Evolutionary conservation across 768 basidiomycete genomes (phyloP).

Genomic region (Stropharia rugosoannulata): DNA sequence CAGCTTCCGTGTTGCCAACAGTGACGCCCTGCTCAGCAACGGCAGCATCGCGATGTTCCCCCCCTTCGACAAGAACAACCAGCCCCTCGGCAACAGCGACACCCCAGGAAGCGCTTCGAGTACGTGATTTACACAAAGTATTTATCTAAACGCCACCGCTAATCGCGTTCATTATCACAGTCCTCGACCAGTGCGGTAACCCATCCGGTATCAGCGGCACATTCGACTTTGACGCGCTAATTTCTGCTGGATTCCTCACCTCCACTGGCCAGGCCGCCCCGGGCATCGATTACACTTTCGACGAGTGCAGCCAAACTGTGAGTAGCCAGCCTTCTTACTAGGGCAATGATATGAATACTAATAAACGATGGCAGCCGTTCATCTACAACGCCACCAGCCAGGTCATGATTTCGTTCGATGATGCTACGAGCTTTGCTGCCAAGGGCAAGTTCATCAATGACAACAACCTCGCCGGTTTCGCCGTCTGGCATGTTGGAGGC

Average conservation of each 20-base stretch:
- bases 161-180: slow-evolving; percentile 7
- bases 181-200: slow-evolving; percentile 49
- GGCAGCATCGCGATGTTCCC: slow-evolving; percentile 44
- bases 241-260: slow-evolving; percentile 53
- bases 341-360: background rate
- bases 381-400: slow-evolving; percentile 56
- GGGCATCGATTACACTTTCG: slow-evolving; percentile 57
- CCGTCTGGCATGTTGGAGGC: slow-evolving; percentile 66
- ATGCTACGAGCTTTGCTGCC: slow-evolving; percentile 55
- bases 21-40: slow-evolving; percentile 35
- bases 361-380: slow-evolving; percentile 46
- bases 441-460: slow-evolving; percentile 64
- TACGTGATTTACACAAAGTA: background rate
- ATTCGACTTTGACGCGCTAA: slow-evolving; percentile 63
- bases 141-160: background rate
- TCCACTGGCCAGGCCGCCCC: slow-evolving; percentile 40
- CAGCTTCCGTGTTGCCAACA: slow-evolving; percentile 53
- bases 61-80: slow-evolving; percentile 42
- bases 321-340: slow-evolving; percentile 18
- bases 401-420: slow-evolving; percentile 69
- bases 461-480: slow-evolving; percentile 55
- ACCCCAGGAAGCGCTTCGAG: slow-evolving; percentile 18
- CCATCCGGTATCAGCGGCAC: slow-evolving; percentile 25
- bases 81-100: slow-evolving; percentile 49
- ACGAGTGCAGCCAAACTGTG: slow-evolving; percentile 75